A percentile compares a stretch with the other conserved stretches of the same genome.
Evolutionary conservation across 192 early-diverging fungal genomes (phyloP).

Genomic region (Coemansia sp.): DNA sequence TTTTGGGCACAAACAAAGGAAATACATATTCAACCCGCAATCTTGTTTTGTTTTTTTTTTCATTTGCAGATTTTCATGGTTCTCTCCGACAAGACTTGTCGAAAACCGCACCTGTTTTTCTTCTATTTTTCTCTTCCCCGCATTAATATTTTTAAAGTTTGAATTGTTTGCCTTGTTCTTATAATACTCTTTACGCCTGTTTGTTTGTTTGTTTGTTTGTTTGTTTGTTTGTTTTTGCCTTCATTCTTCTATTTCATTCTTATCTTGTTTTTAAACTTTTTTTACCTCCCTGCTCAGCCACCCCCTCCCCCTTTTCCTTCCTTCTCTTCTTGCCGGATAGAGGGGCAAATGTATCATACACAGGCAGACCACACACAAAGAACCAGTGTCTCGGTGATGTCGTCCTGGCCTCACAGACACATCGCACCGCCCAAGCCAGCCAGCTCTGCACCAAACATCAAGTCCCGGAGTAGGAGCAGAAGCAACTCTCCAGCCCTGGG

Average conservation of each 20-base stretch:
- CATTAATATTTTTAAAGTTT: background rate
- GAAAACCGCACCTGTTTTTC: conserved; percentile 5
- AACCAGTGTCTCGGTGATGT: conserved; percentile 4
- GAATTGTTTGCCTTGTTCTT: background rate
- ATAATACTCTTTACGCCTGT: too few species aligned
- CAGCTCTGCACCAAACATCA: background rate
- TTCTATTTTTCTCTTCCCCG: conserved; percentile 5
- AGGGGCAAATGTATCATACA: conserved; percentile 4
- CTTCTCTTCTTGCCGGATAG: background rate
- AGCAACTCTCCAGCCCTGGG: conserved; percentile 10
- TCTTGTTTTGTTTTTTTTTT: background rate
- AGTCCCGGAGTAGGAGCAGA: conserved; percentile 8
- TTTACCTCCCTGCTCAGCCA: background rate
- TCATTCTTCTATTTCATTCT: background rate
- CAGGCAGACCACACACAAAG: conserved; percentile 9
- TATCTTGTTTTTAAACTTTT: background rate
- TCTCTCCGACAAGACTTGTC: background rate
- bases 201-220: background rate
- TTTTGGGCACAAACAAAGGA: conserved; percentile 1
- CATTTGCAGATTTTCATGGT: background rate
- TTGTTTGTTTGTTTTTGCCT: background rate
- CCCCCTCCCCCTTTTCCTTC: background rate
- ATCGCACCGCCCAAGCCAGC: background rate
- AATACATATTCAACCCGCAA: background rate
- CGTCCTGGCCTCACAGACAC: conserved; percentile 8